Evolutionary conservation across 2,329 filamentous ascomycete species (phyloP).

Genomic region (Polychaeton citri): DNA sequence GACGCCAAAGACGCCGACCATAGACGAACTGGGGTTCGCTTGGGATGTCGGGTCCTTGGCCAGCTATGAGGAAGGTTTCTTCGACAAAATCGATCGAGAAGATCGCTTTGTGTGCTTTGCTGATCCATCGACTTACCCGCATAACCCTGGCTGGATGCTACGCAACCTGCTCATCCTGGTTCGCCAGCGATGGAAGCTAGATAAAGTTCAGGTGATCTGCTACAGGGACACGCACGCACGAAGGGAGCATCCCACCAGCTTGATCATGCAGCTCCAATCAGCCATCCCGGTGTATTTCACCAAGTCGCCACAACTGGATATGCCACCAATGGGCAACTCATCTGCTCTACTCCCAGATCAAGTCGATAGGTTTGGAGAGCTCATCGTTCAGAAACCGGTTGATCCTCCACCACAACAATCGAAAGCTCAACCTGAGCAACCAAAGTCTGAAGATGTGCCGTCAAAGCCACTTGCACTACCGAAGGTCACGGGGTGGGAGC

Average conservation of each 20-base stretch:
- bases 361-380: constrained; percentile 18
- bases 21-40: constrained; percentile 47
- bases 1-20: constrained; percentile 32
- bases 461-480: constrained; percentile 33
- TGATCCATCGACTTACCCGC: constrained; percentile 80
- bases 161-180: constrained; percentile 79
- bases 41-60: constrained; percentile 71
- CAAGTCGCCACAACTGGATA: constrained; percentile 10
- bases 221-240: constrained; percentile 73
- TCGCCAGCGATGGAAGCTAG: constrained; percentile 64
- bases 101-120: constrained; percentile 79
- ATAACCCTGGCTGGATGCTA: constrained; percentile 84
- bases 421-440: constrained; percentile 5
- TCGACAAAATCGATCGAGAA: constrained; percentile 54
- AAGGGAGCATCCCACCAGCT: constrained; percentile 67
- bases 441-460: constrained; percentile 8
- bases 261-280: constrained; percentile 57
- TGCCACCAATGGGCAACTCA: constrained; percentile 13
- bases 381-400: constrained; percentile 12
- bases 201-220: constrained; percentile 70
- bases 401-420: constrained; percentile 1
- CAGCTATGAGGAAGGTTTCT: constrained; percentile 77
- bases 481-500: constrained; percentile 92
- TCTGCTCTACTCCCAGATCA: constrained; percentile 16
- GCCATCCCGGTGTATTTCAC: constrained; percentile 26